Conservation (phyloP, 495 filamentous ascomycete species). For the Pyrenopolyporus hunteri region DNA sequence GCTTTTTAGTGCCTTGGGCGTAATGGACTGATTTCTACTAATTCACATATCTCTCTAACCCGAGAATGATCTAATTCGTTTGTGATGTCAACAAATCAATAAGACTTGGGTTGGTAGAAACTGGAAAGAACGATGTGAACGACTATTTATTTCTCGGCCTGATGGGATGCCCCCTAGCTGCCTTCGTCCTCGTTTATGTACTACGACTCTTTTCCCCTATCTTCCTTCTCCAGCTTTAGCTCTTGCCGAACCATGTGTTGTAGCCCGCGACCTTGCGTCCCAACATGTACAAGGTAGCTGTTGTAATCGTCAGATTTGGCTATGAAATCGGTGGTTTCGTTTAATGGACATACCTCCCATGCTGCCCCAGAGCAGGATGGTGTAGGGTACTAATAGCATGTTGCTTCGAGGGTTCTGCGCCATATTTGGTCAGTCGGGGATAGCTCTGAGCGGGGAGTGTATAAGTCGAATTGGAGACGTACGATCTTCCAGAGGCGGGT, state of each 20-base stretch:
- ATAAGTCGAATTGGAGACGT: conserved; percentile 47
- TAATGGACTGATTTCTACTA: conserved; percentile 30
- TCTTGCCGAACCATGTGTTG: conserved; percentile 85
- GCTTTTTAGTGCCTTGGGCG: conserved; percentile 29
- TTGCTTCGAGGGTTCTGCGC: conserved; percentile 66
- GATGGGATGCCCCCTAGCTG: conserved; percentile 19
- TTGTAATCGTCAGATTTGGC: conserved; percentile 59
- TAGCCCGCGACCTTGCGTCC: conserved; percentile 68
- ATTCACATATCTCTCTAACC: not conserved
- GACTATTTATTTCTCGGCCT: conserved; percentile 35
- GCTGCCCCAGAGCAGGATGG: conserved; percentile 68
- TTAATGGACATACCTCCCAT: conserved; percentile 49
- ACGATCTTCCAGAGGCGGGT: conserved; percentile 88
- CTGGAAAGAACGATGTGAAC: conserved; percentile 25
- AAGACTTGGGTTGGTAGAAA: too few relatives aligned
- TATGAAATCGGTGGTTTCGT: not conserved
- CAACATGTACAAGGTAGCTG: conserved; percentile 65
- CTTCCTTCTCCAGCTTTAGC: conserved; percentile 47
- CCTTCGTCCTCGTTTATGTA: conserved; percentile 16
- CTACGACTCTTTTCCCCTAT: not conserved
- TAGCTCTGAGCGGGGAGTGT: not conserved
- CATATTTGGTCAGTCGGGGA: conserved; percentile 40
- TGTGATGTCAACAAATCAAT: not conserved
- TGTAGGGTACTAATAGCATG: conserved; percentile 76
- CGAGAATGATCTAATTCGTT: not conserved